Conservation (phyloP, 2,329 filamentous ascomycete genomes). For the Paecilomyces fulvus region DNA sequence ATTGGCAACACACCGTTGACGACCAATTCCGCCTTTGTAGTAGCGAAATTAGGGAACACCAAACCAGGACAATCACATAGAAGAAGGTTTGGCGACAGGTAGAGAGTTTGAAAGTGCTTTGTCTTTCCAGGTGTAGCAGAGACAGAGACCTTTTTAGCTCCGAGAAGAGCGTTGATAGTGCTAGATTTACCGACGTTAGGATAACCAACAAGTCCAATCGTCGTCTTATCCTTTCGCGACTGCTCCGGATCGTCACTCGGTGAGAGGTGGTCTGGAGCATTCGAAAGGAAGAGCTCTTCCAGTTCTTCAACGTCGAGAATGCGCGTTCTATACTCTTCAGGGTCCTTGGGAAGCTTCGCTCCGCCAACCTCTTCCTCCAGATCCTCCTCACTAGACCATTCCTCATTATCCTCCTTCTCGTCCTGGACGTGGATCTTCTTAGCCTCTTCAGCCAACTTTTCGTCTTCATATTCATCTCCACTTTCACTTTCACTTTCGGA, state of each 20-base stretch:
- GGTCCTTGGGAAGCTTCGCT: slow-evolving; percentile 14
- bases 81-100: slow-evolving; percentile 79
- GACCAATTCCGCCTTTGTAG: slow-evolving; percentile 91
- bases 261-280: slow-evolving; percentile 51
- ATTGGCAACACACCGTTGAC: slow-evolving; percentile 93
- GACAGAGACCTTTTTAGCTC: slow-evolving; percentile 96
- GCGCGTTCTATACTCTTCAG: slow-evolving; percentile 48
- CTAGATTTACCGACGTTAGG: slow-evolving; percentile 99
- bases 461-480: slow-evolving; percentile 39
- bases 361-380: slow-evolving; percentile 26
- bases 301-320: slow-evolving; percentile 92
- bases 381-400: slow-evolving; percentile 21
- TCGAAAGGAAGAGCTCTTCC: slow-evolving; percentile 75
- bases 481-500: slow-evolving; percentile 18
- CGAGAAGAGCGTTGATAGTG: slow-evolving; percentile 97
- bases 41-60: slow-evolving; percentile 96
- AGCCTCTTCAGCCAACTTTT: slow-evolving; percentile 34
- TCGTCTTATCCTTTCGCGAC: slow-evolving; percentile 55
- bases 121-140: slow-evolving; percentile 97
- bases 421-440: slow-evolving; percentile 41
- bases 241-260: slow-evolving; percentile 38
- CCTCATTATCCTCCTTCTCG: slow-evolving; percentile 23
- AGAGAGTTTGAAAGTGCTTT: slow-evolving; percentile 98
- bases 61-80: slow-evolving; percentile 98
- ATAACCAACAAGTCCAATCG: slow-evolving; percentile 92